Conservation (phyloP, 768 basidiomycete species). For the Lactarius quietus region DNA sequence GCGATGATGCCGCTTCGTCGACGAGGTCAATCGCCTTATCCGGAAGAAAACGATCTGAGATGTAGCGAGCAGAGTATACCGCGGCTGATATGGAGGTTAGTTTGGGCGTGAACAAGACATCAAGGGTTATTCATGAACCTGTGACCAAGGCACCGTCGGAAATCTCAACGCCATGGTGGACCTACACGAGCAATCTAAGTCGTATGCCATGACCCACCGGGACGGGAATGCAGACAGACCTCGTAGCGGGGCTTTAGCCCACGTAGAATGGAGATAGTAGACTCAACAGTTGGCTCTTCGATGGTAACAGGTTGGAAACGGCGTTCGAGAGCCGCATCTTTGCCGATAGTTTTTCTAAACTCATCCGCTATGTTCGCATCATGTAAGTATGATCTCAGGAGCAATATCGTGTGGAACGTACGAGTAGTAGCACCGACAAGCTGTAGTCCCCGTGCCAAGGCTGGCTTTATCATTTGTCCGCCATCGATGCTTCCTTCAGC, state of each 20-base stretch:
- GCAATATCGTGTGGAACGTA: constrained; percentile 36
- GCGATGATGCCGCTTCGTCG: constrained; percentile 86
- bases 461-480: constrained; percentile 91
- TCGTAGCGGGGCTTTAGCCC: constrained; percentile 84
- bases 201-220: not conserved
- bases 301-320: constrained; percentile 89
- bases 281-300: constrained; percentile 83
- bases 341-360: constrained; percentile 86
- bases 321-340: constrained; percentile 87
- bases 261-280: constrained; percentile 81
- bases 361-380: constrained; percentile 57
- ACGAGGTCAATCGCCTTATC: constrained; percentile 92
- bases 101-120: too few species aligned
- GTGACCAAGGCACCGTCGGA: constrained; percentile 86
- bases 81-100: constrained; percentile 62
- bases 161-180: constrained; percentile 92
- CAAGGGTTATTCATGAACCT: too few species aligned
- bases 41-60: constrained; percentile 84
- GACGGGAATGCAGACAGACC: constrained; percentile 30
- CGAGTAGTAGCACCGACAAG: constrained; percentile 90
- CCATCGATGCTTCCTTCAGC: constrained; percentile 90
- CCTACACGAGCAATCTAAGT: not conserved
- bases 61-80: constrained; percentile 78
- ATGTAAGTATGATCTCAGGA: not conserved
- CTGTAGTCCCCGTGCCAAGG: constrained; percentile 80